These are phyloP conservation scores for Mortierella sp. DNA, from an alignment of 371 early-diverging fungal genomes.

Conservation along the genomic window DNA sequence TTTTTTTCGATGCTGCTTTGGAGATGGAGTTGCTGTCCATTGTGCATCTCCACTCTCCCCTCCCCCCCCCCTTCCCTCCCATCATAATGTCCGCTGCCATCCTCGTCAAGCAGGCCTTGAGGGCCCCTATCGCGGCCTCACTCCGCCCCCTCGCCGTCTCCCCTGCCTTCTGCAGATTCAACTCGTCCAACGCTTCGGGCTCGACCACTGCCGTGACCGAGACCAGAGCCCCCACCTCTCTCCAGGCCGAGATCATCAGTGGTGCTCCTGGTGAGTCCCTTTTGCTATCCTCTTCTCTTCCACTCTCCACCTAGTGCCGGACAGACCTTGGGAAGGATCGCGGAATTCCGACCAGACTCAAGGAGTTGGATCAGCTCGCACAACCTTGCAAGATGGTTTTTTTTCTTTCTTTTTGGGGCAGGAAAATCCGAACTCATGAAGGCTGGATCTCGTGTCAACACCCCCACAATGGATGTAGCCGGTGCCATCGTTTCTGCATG, in stretches of 20 bases:
- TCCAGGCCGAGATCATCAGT: conserved; percentile 52
- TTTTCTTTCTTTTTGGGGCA: too few species aligned
- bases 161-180: conserved; percentile 8
- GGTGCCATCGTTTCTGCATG: too few species aligned
- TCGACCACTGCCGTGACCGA: conserved; percentile 29
- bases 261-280: conserved; percentile 46
- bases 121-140: conserved; percentile 22
- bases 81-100: conserved; percentile 26
- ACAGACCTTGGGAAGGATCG: too few species aligned
- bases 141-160: conserved; percentile 19
- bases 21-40: too few species aligned
- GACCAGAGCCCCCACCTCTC: conserved; percentile 27
- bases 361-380: too few species aligned
- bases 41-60: background rate
- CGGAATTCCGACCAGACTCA: too few species aligned
- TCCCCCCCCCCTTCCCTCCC: background rate
- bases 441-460: too few species aligned
- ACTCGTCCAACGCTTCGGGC: conserved; percentile 20
- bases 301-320: too few species aligned
- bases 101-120: conserved; percentile 34
- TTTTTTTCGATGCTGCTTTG: background rate
- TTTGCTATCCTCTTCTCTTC: background rate
- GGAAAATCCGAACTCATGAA: too few species aligned
- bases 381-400: too few species aligned
- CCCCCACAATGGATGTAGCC: too few species aligned